Base-by-base conservation (phyloP, 345 rosid species). In the Noccaea bulbosa region DNA sequence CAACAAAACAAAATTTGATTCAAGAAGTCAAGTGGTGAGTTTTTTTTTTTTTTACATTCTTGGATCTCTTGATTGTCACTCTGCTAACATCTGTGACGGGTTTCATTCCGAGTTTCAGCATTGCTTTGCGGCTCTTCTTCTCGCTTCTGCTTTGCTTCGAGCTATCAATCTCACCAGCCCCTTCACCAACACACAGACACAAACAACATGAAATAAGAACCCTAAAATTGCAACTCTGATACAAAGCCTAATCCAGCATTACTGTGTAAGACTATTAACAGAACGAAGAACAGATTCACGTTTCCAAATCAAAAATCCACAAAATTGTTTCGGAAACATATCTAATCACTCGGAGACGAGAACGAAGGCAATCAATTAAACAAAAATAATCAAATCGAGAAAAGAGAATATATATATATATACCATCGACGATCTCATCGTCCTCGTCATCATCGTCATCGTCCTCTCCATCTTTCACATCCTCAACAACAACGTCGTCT, bases 71-170 rank as follows among this genome's bases (percentile, higher is more conserved):
- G 69, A 91, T 88, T 16, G 97, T 88, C 41, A 91, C 92, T 80
- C 95, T 76, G 86, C 89, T 85, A 70, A 91, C 92, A 74, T 88
- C 94, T 7, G 87, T 71, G 34, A 91, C 80, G 14, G 92, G 89
- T 72, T 88, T 88, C 97, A 88, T 91, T 8, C 95, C 97, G 2
- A 91, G 82, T 80, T 91, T 88, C 78, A 87, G 62, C 92, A 88
- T 84, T 2, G 97, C 95, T 78, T 91, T 91, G 11, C 95, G 84
- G 63, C 89, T 87, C 77, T 87, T 91, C 87, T 91, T 91, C 81
- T 91, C 97, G 72, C 94, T 91, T 77, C 92, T 82, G 72, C 94
- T 88, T 71, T 91, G 97, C 81, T 87, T 91, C 0, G 89, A 91
- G 52, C 82, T 73, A 62, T 87, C 97, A 80, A 83, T 80, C 7